Evolutionary conservation across 371 early-diverging fungal genomes (phyloP).

Genomic region (Phascolomyces articulosus): DNA sequence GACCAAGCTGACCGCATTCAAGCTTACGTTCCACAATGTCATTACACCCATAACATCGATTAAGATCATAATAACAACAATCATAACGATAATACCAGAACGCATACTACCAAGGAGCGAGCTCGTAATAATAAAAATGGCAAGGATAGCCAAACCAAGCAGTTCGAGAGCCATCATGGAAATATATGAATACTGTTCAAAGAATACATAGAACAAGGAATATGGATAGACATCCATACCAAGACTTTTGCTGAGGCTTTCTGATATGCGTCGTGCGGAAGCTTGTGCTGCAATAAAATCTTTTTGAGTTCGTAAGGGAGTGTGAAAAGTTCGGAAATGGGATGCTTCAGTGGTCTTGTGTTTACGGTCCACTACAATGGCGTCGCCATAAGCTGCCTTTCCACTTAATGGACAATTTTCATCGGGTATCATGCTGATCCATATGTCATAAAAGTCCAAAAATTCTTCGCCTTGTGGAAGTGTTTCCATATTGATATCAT

Average conservation of each 20-base stretch:
- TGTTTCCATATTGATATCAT: slow-evolving; percentile 56
- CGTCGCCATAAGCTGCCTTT: slow-evolving; percentile 73
- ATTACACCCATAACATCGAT: slow-evolving; percentile 70
- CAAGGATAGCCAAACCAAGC: slow-evolving; percentile 54
- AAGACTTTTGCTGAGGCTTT: slow-evolving; percentile 48
- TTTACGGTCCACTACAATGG: slow-evolving; percentile 41
- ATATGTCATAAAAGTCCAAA: slow-evolving; percentile 56
- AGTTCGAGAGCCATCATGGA: slow-evolving; percentile 59
- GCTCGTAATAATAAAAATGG: slow-evolving; percentile 66
- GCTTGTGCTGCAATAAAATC: slow-evolving; percentile 72
- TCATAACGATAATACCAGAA: slow-evolving; percentile 63
- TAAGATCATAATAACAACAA: slow-evolving; percentile 66
- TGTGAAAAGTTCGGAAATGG: slow-evolving; percentile 74
- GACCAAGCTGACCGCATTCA: slow-evolving; percentile 78
- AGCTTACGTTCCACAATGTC: slow-evolving; percentile 66
- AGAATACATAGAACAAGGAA: slow-evolving; percentile 78
- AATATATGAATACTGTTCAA: slow-evolving; percentile 76
- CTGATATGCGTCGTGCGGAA: slow-evolving; percentile 68
- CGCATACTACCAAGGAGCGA: slow-evolving; percentile 59
- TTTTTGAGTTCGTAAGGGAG: slow-evolving; percentile 62
- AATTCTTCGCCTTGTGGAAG: slow-evolving; percentile 68
- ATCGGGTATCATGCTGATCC: slow-evolving; percentile 60
- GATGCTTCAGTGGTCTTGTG: slow-evolving; percentile 51
- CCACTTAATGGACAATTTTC: slow-evolving; percentile 74
- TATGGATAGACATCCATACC: slow-evolving; percentile 69